Percentiles rank a stretch among this genome's conserved stretches.
These are phyloP conservation scores for Gloeostereum incarnatum DNA, from an alignment of 768 basidiomycete genomes.

Conservation along the genomic window DNA sequence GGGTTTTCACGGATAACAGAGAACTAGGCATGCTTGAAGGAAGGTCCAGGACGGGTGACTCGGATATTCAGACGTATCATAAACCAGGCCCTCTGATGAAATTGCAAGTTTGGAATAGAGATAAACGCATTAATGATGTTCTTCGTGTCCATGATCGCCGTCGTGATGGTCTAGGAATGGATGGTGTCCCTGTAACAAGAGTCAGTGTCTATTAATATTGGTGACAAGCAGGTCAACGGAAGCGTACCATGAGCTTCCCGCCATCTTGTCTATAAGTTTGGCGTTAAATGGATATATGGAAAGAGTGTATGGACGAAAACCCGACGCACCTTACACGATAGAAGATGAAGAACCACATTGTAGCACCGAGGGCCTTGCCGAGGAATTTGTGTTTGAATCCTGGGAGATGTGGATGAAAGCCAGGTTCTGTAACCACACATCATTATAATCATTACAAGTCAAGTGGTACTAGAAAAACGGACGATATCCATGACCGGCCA, in stretches of 20 bases:
- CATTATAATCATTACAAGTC: constrained; percentile 1
- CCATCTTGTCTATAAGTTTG: constrained; percentile 57
- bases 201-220: too few relatives aligned
- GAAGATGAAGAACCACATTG: constrained; percentile 99
- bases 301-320: background rate
- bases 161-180: constrained; percentile 20
- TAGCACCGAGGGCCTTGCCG: constrained; percentile 79
- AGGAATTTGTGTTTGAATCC: constrained; percentile 69
- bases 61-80: too few relatives aligned
- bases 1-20: too few relatives aligned
- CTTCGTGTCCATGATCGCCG: constrained; percentile 23
- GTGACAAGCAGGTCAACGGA: too few relatives aligned
- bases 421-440: constrained; percentile 37
- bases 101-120: too few relatives aligned
- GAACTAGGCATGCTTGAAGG: too few relatives aligned
- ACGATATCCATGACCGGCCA: constrained; percentile 15
- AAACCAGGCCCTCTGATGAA: too few relatives aligned
- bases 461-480: constrained; percentile 1
- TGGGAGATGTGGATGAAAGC: constrained; percentile 86
- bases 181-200: constrained; percentile 37
- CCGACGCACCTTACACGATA: constrained; percentile 78
- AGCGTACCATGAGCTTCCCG: constrained; percentile 56
- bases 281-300: constrained; percentile 3
- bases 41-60: too few relatives aligned
- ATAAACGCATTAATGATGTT: constrained; percentile 37